Evolutionary conservation across 2,329 filamentous ascomycete genomes (phyloP).

Genomic region (Lachnellula cervina): DNA sequence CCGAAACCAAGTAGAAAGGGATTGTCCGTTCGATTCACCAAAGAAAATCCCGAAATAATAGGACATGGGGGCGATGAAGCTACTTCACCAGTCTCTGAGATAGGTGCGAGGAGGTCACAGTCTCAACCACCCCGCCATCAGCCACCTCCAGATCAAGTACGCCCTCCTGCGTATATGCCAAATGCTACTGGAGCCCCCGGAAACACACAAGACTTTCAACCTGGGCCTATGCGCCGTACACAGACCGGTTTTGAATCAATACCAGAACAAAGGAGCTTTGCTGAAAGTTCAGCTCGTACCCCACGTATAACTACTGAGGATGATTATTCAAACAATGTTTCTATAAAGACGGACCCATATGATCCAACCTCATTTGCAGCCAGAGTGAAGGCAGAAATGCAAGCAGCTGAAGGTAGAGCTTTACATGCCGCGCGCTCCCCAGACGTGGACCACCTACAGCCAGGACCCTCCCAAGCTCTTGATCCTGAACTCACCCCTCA

Average conservation of each 20-base stretch:
- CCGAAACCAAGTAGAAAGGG: conserved; percentile 54
- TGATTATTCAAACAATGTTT: not conserved
- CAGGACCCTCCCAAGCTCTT: not conserved
- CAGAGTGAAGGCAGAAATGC: conserved; percentile 54
- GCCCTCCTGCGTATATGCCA: conserved; percentile 1
- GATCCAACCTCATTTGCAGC: conserved; percentile 25
- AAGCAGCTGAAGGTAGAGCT: conserved; percentile 54
- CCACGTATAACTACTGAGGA: not conserved
- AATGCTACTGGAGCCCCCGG: conserved; percentile 29
- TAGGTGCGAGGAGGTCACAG: conserved; percentile 51
- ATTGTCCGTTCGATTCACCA: conserved; percentile 68
- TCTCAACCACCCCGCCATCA: conserved; percentile 22
- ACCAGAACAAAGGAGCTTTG: conserved; percentile 8
- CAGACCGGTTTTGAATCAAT: conserved; percentile 47
- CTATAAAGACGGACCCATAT: conserved; percentile 3
- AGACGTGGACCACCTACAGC: conserved; percentile 3
- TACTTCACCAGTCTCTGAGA: conserved; percentile 64
- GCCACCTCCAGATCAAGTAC: conserved; percentile 3
- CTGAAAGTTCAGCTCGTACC: conserved; percentile 1
- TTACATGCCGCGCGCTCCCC: conserved; percentile 34
- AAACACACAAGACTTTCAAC: conserved; percentile 38
- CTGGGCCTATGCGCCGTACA: conserved; percentile 50
- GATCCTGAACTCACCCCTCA: conserved; percentile 13
- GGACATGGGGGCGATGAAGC: conserved; percentile 89
- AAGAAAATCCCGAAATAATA: conserved; percentile 72